A percentile compares a stretch with the other conserved stretches of the same genome.
phyloP scores from a whole-genome alignment of 305 asterid species.

The Solanum aculeatissimum region DNA sequence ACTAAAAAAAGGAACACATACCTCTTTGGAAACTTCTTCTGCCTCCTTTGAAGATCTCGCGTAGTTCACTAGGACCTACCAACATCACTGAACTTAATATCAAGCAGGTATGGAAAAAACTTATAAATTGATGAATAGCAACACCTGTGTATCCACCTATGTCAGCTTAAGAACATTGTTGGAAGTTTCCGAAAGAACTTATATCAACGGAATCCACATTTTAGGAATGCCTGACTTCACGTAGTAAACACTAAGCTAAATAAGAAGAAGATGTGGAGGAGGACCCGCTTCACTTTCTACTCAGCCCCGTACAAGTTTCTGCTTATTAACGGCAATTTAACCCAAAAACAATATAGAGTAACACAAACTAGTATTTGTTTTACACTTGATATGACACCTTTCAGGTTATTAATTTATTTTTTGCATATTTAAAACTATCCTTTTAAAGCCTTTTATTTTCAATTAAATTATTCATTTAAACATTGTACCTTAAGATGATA shows the following conservation, averaged over 20 bases:
- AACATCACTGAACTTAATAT: not conserved
- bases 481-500: not conserved
- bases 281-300: not conserved
- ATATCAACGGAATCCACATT: not conserved
- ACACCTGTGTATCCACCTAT: not conserved
- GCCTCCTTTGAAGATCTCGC: slow-evolving; percentile 98
- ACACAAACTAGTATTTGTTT: not conserved
- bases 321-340: not conserved
- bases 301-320: not conserved
- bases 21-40: slow-evolving; percentile 93
- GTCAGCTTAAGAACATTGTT: not conserved
- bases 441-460: not conserved
- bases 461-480: not conserved
- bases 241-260: not conserved
- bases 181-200: not conserved
- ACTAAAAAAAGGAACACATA: not conserved
- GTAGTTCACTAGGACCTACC: slow-evolving; percentile 84
- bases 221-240: not conserved
- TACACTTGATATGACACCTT: not conserved
- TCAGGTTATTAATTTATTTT: not conserved
- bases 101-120: not conserved
- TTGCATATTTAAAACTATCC: not conserved
- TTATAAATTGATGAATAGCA: not conserved
- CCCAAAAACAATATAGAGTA: not conserved
- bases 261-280: not conserved